These are phyloP conservation scores for Arthrobotrys megalospora DNA, from an alignment of 2,329 filamentous ascomycete species.

Conservation along the genomic window DNA sequence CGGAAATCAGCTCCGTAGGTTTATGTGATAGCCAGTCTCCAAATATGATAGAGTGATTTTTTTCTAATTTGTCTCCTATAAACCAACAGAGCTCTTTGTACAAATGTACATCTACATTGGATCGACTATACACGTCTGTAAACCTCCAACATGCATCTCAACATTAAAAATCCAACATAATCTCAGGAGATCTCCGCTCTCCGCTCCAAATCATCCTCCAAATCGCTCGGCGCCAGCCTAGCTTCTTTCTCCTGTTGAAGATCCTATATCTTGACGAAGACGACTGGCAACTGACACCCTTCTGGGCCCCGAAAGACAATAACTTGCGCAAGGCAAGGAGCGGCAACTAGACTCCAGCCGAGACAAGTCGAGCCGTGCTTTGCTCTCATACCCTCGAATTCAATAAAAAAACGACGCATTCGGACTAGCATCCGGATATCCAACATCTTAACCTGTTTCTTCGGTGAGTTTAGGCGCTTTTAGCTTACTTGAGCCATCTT, in stretches of 20 bases:
- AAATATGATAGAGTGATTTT: background rate
- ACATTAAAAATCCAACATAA: conserved; percentile 34
- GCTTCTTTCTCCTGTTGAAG: conserved; percentile 14
- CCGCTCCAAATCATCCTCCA: conserved; percentile 14
- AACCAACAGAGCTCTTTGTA: conserved; percentile 6
- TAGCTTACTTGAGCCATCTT: background rate
- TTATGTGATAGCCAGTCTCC: background rate
- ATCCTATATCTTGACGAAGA: conserved; percentile 33
- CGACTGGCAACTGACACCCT: background rate
- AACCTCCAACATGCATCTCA: conserved; percentile 28
- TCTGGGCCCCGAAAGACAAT: background rate
- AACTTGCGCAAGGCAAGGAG: conserved; percentile 15
- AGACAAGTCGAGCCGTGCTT: conserved; percentile 49
- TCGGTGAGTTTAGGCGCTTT: conserved; percentile 18
- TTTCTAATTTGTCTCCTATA: background rate
- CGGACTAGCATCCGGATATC: conserved; percentile 37
- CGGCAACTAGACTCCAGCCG: conserved; percentile 46
- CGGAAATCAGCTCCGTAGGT: conserved; percentile 15
- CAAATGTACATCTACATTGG: conserved; percentile 18
- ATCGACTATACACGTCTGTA: background rate
- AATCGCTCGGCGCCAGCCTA: conserved; percentile 23
- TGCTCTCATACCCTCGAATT: background rate
- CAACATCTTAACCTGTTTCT: conserved; percentile 27
- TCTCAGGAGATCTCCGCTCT: conserved; percentile 35
- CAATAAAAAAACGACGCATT: conserved; percentile 40